Evolutionary conservation across 345 rosid species (phyloP).

Genomic region (Viola odorata): DNA sequence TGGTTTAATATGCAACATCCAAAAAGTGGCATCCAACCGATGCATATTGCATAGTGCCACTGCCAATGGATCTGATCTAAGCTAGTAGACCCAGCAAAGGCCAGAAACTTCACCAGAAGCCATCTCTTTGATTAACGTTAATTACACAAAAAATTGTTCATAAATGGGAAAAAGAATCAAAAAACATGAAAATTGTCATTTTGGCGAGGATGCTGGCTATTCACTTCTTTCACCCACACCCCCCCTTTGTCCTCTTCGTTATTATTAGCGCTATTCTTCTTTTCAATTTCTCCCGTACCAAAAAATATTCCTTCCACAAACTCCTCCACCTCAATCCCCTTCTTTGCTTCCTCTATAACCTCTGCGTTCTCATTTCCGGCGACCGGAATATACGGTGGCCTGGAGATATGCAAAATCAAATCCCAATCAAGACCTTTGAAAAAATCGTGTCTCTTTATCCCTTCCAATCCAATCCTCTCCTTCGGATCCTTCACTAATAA

Average conservation of each 20-base stretch:
- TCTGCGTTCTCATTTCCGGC: constrained; percentile 13
- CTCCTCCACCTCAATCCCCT: constrained; percentile 49
- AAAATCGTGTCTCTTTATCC: constrained; percentile 64
- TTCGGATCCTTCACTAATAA: constrained; percentile 63
- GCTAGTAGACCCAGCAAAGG: no score
- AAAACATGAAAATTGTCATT: constrained; percentile 29
- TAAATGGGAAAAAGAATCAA: constrained; percentile 5
- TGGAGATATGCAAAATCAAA: constrained; percentile 29
- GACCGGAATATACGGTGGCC: constrained; percentile 81
- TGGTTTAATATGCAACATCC: no score
- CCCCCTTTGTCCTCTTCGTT: background rate
- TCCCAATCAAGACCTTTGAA: constrained; percentile 65
- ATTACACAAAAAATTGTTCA: no score
- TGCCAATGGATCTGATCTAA: no score
- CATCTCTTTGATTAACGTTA: no score
- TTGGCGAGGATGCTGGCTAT: constrained; percentile 7
- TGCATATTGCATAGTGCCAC: no score
- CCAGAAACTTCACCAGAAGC: no score
- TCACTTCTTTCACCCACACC: constrained; percentile 17
- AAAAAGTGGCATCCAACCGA: no score
- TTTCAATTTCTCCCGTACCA: background rate
- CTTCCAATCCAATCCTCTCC: constrained; percentile 48
- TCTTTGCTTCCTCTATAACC: constrained; percentile 20
- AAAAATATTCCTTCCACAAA: constrained; percentile 53
- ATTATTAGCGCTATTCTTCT: background rate